Percentiles rank a stretch among this genome's conserved stretches.
phyloP scores from a whole-genome alignment of 257 asterid genomes.

The Nicotiana undulata region DNA sequence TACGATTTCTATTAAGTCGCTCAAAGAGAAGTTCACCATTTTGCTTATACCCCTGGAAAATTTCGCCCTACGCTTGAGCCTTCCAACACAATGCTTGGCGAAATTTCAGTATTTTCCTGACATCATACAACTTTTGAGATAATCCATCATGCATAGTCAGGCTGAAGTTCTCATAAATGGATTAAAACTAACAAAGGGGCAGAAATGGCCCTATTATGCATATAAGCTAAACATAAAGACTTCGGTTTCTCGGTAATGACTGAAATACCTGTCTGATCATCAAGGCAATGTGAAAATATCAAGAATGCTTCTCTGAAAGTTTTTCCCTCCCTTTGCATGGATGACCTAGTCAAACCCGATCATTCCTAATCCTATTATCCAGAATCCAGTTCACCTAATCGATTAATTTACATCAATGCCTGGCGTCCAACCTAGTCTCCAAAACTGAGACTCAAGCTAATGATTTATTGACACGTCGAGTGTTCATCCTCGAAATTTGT shows the following conservation, averaged over 20 bases:
- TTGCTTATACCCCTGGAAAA: background rate
- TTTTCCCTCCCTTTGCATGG: background rate
- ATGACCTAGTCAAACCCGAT: background rate
- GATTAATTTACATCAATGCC: background rate
- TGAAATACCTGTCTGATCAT: background rate
- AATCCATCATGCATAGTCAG: background rate
- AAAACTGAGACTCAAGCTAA: background rate
- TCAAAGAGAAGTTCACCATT: background rate
- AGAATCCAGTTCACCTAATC: background rate
- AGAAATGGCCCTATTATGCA: background rate
- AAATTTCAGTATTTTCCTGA: background rate
- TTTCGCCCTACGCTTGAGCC: background rate
- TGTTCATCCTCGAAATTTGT: background rate
- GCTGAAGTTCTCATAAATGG: slow-evolving; percentile 2
- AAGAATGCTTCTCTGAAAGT: background rate
- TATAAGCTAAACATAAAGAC: background rate
- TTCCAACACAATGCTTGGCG: background rate
- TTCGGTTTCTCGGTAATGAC: background rate
- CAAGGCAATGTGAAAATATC: background rate
- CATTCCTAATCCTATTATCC: background rate
- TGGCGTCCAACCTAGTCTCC: background rate
- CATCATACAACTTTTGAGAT: background rate
- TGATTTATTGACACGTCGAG: background rate
- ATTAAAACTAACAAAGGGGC: background rate
- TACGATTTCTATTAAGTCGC: background rate